phyloP scores from a whole-genome alignment of 2,329 filamentous ascomycete genomes.

The Corynespora cassiicola region DNA sequence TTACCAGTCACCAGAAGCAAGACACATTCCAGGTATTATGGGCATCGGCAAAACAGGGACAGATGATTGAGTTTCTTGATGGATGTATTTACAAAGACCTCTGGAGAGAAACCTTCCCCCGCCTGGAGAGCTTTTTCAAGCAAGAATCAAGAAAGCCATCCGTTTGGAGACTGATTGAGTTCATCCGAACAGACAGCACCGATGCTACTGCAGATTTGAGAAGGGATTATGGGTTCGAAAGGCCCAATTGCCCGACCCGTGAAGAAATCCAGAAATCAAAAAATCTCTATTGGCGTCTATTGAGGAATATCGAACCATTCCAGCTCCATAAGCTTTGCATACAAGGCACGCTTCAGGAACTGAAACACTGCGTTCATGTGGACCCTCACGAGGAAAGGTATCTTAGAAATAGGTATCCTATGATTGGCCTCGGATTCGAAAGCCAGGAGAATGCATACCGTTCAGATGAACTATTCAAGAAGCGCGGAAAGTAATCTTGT shows the following conservation, averaged over 20 bases:
- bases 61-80: constrained; percentile 13
- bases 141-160: constrained; percentile 2
- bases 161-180: constrained; percentile 24
- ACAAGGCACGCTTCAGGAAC: background rate
- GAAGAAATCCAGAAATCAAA: constrained; percentile 4
- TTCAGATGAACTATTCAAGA: no score
- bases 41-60: constrained; percentile 6
- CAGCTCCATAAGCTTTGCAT: constrained; percentile 3
- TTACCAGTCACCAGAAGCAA: background rate
- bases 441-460: no score
- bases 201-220: constrained; percentile 14
- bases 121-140: constrained; percentile 18
- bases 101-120: constrained; percentile 5
- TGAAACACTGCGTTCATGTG: no score
- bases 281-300: background rate
- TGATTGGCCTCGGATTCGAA: no score
- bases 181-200: constrained; percentile 8
- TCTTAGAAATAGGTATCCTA: no score
- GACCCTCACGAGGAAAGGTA: no score
- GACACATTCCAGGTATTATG: constrained; percentile 15
- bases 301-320: background rate
- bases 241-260: constrained; percentile 4
- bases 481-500: no score
- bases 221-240: constrained; percentile 29
- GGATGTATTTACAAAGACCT: constrained; percentile 5